Conservation (phyloP, 164 flowering plant species). For the Stephania yunnanensis region DNA sequence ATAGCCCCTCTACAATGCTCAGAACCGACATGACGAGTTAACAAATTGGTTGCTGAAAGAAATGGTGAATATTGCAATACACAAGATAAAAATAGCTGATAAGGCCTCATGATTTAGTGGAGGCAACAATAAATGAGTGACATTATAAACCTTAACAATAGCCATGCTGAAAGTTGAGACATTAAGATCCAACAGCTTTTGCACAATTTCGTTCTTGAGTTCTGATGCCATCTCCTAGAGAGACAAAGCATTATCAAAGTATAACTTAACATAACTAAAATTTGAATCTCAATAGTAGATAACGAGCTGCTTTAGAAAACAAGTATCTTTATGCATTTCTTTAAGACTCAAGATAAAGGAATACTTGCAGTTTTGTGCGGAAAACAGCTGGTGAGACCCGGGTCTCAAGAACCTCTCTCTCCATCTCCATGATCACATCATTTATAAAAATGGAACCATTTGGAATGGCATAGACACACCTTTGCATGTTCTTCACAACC, state of each 20-base stretch:
- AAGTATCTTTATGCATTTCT: neutral
- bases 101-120: neutral
- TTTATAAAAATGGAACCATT: slow-evolving; percentile 40
- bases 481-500: slow-evolving; percentile 83
- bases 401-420: slow-evolving; percentile 51
- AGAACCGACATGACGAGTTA: neutral
- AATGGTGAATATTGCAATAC: neutral
- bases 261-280: neutral
- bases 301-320: neutral
- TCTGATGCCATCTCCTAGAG: slow-evolving; percentile 71
- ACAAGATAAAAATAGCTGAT: neutral
- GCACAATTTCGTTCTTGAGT: slow-evolving; percentile 62
- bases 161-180: slow-evolving; percentile 80
- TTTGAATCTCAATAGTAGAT: neutral
- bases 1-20: slow-evolving; percentile 62
- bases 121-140: neutral
- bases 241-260: slow-evolving; percentile 4
- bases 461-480: slow-evolving; percentile 92
- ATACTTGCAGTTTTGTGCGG: slow-evolving; percentile 62
- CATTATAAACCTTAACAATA: slow-evolving; percentile 74
- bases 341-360: slow-evolving; percentile 4
- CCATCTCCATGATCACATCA: slow-evolving; percentile 50
- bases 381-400: slow-evolving; percentile 38
- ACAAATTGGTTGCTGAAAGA: neutral
- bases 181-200: slow-evolving; percentile 54